Base-by-base conservation (phyloP, 2,329 filamentous ascomycete genomes). In the Thielaviopsis ethacetica region DNA sequence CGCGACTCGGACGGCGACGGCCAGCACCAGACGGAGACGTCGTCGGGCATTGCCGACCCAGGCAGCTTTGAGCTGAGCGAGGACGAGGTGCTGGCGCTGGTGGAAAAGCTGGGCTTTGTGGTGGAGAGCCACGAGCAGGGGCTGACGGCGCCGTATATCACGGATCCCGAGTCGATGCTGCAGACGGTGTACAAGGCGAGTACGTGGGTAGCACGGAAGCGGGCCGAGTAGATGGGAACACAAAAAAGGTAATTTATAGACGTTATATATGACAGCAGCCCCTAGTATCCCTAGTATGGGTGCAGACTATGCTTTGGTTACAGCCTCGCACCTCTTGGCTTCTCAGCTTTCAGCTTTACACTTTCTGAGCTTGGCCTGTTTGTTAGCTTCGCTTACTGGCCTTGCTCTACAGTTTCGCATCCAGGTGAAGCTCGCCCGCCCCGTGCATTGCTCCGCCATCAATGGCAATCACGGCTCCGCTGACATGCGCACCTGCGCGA, bases 51-150 rank as follows among this genome's bases (percentile, higher is more conserved):
- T 63, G 90, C 83, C 0, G 90, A 95, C 65, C 88, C 89, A 0
- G 93, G 93, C 0, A 90, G 84, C 62, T 88, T 97, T 64, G 93
- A 98, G 73, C 76, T 98, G 58, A 85, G 86, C 0, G 82, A 95
- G 62, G 88, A 95, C 27, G 93, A 98, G 73, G 86, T 98, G 10
- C 71, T 94, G 61, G 76, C 78, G 17, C 73, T 98, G 50, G 78
- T 97, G 1, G 73, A 83, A 64, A 78, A 77, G 59, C 73, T 91
- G 65, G 93, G 91, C 0, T 98, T 98, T 67, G 74, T 73, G 5
- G 73, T 98, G 6, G 82, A 88, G 66, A 76, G 74, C 63, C 76
- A 78, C 55, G 75, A 84, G 67, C 74, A 74, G 1, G 77, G 74
- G 1, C 71, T 83, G n/a, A 74, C 79, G 62, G 84, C 86, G 13